Percentiles rank a stretch among this genome's conserved stretches.
phyloP scores from a whole-genome alignment of 768 basidiomycete species.

The Macrolepiota fuliginosa region DNA sequence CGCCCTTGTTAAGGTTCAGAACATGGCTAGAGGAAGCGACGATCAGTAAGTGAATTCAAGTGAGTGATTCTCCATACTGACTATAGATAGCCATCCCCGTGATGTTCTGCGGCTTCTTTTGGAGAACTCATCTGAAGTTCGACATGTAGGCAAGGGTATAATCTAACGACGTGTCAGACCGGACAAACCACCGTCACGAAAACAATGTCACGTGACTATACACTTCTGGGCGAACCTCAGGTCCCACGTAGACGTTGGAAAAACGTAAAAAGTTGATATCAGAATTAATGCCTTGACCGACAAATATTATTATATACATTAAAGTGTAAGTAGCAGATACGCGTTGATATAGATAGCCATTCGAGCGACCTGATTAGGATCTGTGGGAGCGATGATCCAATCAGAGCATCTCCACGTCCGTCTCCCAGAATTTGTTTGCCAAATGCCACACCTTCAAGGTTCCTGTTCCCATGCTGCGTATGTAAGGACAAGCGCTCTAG shows the following conservation, averaged over 20 bases:
- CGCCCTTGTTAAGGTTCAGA: slow-evolving; percentile 65
- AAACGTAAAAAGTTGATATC: no score
- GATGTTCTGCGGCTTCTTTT: neutral
- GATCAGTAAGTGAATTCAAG: neutral
- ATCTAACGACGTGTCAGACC: neutral
- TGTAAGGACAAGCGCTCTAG: slow-evolving; percentile 11
- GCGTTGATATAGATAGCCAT: neutral
- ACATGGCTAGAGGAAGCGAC: slow-evolving; percentile 44
- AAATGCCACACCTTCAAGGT: slow-evolving; percentile 73
- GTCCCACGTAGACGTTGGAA: no score
- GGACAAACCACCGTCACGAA: neutral
- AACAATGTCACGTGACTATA: neutral
- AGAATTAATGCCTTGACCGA: no score
- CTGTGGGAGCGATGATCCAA: neutral
- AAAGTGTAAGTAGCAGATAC: no score
- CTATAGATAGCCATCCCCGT: slow-evolving; percentile 17
- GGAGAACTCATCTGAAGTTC: slow-evolving; percentile 3
- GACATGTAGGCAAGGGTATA: slow-evolving; percentile 2
- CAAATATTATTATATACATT: no score
- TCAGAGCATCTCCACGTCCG: neutral
- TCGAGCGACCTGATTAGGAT: neutral
- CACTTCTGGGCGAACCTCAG: no score
- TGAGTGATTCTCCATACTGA: slow-evolving; percentile 1
- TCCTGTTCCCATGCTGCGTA: slow-evolving; percentile 67
- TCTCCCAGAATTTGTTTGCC: slow-evolving; percentile 48